Evolutionary conservation across 805 yeast genomes (phyloP).

Genomic region (Metahyphopichia silvanorum): DNA sequence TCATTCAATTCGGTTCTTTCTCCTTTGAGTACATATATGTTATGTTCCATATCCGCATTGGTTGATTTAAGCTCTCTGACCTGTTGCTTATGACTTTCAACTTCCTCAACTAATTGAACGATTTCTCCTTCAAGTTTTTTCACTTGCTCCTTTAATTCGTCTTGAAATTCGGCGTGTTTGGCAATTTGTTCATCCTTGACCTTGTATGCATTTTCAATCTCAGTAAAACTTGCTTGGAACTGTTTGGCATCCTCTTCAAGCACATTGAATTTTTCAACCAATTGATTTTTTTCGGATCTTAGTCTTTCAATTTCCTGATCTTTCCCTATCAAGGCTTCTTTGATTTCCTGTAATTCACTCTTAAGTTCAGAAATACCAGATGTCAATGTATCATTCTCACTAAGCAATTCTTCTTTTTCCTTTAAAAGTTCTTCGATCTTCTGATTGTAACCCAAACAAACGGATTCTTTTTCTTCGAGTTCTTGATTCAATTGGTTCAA

Average conservation of each 20-base stretch:
- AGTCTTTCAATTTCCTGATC: conserved; percentile 11
- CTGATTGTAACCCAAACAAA: too few relatives aligned
- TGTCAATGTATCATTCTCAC: conserved; percentile 4
- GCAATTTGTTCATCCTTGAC: conserved; percentile 3
- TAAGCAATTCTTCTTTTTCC: conserved; percentile 15
- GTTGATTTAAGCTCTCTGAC: too few relatives aligned
- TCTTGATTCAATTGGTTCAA: conserved; percentile 2
- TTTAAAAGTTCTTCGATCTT: conserved; percentile 1
- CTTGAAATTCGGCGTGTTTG: conserved; percentile 5
- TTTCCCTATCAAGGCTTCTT: conserved; percentile 4
- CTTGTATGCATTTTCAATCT: conserved; percentile 6
- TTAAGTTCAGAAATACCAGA: conserved; percentile 3
- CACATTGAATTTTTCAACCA: conserved; percentile 11
- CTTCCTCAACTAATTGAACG: too few relatives aligned
- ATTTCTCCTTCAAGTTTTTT: too few relatives aligned
- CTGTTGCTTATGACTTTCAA: too few relatives aligned
- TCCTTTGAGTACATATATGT: too few relatives aligned
- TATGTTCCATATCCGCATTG: too few relatives aligned
- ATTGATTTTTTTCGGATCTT: conserved; percentile 5
- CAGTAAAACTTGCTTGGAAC: conserved; percentile 2
- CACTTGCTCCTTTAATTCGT: background rate
- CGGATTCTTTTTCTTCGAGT: background rate
- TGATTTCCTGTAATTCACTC: conserved; percentile 4
- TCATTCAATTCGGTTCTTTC: conserved; percentile 1
- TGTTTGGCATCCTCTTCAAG: conserved; percentile 7